Conservation (phyloP, 139 green algal species). For the Nannochloris sp. region DNA sequence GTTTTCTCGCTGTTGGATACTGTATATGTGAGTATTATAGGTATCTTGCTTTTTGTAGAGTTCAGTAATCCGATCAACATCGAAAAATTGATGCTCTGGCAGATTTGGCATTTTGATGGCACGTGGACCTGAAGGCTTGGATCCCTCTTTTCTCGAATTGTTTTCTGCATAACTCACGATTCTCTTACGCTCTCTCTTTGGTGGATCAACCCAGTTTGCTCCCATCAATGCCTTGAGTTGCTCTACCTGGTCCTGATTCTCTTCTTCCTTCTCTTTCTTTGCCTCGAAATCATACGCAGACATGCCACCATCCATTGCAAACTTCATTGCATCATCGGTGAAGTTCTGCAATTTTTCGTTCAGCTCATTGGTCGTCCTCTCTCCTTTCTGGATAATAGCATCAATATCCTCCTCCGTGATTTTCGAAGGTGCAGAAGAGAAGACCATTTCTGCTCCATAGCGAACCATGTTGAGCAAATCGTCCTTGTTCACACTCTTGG, state of each 20-base stretch:
- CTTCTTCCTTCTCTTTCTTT: conserved; percentile 33
- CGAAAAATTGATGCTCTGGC: conserved; percentile 97
- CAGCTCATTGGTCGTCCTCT: conserved; percentile 76
- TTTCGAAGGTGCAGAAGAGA: conserved; percentile 53
- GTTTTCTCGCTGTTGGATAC: conserved; percentile 42
- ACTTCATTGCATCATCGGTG: conserved; percentile 88
- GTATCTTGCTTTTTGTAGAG: conserved; percentile 86
- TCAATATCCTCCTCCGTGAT: conserved; percentile 92
- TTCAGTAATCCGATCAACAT: conserved; percentile 63
- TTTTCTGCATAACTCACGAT: conserved; percentile 80
- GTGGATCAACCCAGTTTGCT: conserved; percentile 90
- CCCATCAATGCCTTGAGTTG: conserved; percentile 50
- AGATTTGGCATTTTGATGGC: conserved; percentile 86
- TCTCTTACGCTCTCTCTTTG: conserved; percentile 91
- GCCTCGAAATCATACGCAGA: conserved; percentile 78
- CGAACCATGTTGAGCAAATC: conserved; percentile 95
- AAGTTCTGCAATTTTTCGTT: conserved; percentile 96
- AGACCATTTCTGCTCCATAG: conserved; percentile 96
- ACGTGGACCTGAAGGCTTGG: conserved; percentile 39
- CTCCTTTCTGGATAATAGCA: conserved; percentile 86
- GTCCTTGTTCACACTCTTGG: conserved; percentile 90
- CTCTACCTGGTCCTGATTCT: conserved; percentile 26
- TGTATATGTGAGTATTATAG: conserved; percentile 56
- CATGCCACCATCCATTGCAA: conserved; percentile 87
- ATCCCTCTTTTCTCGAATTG: conserved; percentile 22